Conservation (phyloP, 371 early-diverging fungal species). For the Mucor piriformis region DNA sequence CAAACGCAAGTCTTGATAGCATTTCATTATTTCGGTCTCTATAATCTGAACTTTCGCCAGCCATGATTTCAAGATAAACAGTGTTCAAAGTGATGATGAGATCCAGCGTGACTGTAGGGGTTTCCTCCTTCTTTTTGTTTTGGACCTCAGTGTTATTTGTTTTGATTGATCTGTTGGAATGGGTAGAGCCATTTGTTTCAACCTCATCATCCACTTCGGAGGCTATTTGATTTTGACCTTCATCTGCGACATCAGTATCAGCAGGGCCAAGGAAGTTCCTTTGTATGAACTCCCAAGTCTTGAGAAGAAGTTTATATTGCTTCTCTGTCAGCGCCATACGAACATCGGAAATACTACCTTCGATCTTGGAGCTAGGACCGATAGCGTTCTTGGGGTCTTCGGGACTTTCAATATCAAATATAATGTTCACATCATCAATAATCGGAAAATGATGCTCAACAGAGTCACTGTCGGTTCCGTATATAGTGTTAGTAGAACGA, state of each 20-base stretch:
- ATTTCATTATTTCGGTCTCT: conserved; percentile 16
- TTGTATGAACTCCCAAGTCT: conserved; percentile 62
- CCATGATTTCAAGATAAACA: conserved; percentile 53
- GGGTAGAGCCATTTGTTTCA: background rate
- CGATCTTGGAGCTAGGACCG: conserved; percentile 58
- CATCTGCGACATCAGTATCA: background rate
- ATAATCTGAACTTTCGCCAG: conserved; percentile 50
- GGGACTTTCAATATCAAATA: conserved; percentile 60
- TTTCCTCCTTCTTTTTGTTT: background rate
- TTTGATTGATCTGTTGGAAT: background rate
- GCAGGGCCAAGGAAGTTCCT: conserved; percentile 54
- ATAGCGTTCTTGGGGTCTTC: conserved; percentile 26
- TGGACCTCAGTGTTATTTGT: background rate
- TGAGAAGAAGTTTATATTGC: conserved; percentile 79
- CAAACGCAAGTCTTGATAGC: conserved; percentile 60
- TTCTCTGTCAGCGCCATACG: conserved; percentile 76
- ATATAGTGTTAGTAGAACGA: conserved; percentile 55
- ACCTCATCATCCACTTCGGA: background rate
- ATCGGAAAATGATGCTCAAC: conserved; percentile 64
- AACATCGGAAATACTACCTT: conserved; percentile 77
- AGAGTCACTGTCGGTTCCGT: conserved; percentile 6
- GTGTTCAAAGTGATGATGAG: conserved; percentile 28
- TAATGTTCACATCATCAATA: conserved; percentile 82
- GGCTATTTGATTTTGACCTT: background rate
- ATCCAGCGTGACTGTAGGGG: conserved; percentile 19